These are phyloP conservation scores for Neonothopanus nambi DNA, from an alignment of 1,284 basidiomycete species.

Conservation along the genomic window DNA sequence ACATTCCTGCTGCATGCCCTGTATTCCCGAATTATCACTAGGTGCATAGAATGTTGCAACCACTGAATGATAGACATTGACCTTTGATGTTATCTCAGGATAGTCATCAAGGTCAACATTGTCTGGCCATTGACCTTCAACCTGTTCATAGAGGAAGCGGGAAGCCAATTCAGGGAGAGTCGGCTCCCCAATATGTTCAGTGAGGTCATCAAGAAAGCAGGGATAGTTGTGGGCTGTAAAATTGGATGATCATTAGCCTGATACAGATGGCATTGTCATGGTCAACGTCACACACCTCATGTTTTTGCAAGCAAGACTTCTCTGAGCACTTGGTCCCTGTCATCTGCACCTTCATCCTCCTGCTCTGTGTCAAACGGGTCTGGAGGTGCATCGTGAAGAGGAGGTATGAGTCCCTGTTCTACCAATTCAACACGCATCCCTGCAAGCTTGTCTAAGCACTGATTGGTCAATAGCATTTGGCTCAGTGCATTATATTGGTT, in stretches of 20 bases:
- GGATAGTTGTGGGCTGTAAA: neutral
- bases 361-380: constrained; percentile 5
- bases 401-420: neutral
- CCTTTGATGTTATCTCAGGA: constrained; percentile 16
- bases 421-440: constrained; percentile 14
- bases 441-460: constrained; percentile 24
- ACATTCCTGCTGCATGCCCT: constrained; percentile 29
- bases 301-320: constrained; percentile 9
- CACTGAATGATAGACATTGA: constrained; percentile 26
- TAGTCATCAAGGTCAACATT: neutral
- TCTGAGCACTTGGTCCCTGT: constrained; percentile 1
- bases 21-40: constrained; percentile 28
- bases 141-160: constrained; percentile 18
- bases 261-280: no score
- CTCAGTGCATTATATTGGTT: constrained; percentile 21
- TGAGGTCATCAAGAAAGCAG: neutral
- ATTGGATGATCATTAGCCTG: no score
- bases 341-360: constrained; percentile 6
- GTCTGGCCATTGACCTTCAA: no score
- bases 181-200: constrained; percentile 12
- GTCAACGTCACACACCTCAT: constrained; percentile 1
- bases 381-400: neutral
- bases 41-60: constrained; percentile 28
- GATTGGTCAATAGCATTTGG: constrained; percentile 27
- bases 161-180: constrained; percentile 5